Evolutionary conservation across 1,284 basidiomycete species (phyloP).

Genomic region (Chiua sp.): DNA sequence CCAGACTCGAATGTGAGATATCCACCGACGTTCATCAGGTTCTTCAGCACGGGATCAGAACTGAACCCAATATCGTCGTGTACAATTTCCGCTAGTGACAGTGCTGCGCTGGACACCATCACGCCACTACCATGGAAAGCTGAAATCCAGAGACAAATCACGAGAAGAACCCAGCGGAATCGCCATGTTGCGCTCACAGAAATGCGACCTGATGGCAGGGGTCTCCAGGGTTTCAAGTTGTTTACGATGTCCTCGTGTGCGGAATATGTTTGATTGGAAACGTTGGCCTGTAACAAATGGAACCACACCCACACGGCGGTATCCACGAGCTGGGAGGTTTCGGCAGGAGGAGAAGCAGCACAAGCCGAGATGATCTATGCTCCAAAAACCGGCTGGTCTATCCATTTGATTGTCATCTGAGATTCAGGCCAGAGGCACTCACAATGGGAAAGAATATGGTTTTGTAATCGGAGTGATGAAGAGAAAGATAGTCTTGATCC

Average conservation of each 20-base stretch:
- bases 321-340: slow-evolving; percentile 13
- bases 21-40: slow-evolving; percentile 34
- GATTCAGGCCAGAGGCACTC: slow-evolving; percentile 7
- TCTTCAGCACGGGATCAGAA: slow-evolving; percentile 34
- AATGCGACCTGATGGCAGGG: slow-evolving; percentile 40
- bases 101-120: slow-evolving; percentile 19
- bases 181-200: slow-evolving; percentile 20
- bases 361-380: slow-evolving; percentile 40
- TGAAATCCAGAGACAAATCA: slow-evolving; percentile 34
- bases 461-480: slow-evolving; percentile 46
- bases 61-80: slow-evolving; percentile 34
- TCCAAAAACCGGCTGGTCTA: not conserved
- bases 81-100: slow-evolving; percentile 24
- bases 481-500: slow-evolving; percentile 25
- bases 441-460: slow-evolving; percentile 43
- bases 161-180: slow-evolving; percentile 37
- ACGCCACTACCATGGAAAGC: slow-evolving; percentile 27
- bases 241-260: slow-evolving; percentile 41
- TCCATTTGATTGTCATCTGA: not conserved
- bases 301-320: slow-evolving; percentile 49
- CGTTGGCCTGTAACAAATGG: slow-evolving; percentile 44
- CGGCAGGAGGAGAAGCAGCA: slow-evolving; percentile 35
- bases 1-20: slow-evolving; percentile 40
- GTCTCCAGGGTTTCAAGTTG: slow-evolving; percentile 43
- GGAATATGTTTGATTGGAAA: slow-evolving; percentile 46